Conservation (phyloP, 164 flowering plant species). For the Dillenia turbinata region DNA sequence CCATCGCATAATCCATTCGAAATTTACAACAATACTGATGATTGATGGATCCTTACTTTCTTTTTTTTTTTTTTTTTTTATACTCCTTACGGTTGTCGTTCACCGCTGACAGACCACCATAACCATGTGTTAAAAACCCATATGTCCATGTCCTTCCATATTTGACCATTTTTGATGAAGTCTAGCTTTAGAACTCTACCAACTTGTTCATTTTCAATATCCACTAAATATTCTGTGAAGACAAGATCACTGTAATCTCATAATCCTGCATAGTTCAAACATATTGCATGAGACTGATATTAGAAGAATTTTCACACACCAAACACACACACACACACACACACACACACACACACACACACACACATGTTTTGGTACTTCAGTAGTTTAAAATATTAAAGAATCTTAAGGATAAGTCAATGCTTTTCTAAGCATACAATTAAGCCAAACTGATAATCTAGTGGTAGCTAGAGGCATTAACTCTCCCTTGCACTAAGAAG, state of each 20-base stretch:
- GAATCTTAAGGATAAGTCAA: too few relatives aligned
- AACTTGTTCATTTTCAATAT: not conserved
- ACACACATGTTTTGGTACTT: too few relatives aligned
- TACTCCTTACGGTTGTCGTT: not conserved
- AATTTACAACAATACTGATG: not conserved
- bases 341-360: too few relatives aligned
- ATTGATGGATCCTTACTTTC: not conserved
- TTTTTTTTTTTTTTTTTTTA: too few relatives aligned
- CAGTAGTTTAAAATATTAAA: too few relatives aligned
- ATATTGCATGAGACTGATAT: too few relatives aligned
- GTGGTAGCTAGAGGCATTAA: too few relatives aligned
- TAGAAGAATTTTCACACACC: too few relatives aligned
- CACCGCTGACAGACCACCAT: not conserved
- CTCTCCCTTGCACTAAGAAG: too few relatives aligned
- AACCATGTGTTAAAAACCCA: not conserved
- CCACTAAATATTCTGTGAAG: not conserved
- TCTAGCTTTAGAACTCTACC: slow-evolving; percentile 4
- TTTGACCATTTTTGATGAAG: not conserved
- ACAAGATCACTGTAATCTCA: not conserved
- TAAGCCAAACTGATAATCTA: too few relatives aligned
- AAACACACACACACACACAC: too few relatives aligned
- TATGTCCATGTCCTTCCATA: not conserved
- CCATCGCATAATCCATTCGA: slow-evolving; percentile 14
- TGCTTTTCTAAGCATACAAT: too few relatives aligned
- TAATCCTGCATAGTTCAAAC: not conserved